Percentiles rank a stretch among this genome's conserved stretches.
These are phyloP conservation scores for Penicillium paradoxum DNA, from an alignment of 495 filamentous ascomycete species.

Conservation along the genomic window DNA sequence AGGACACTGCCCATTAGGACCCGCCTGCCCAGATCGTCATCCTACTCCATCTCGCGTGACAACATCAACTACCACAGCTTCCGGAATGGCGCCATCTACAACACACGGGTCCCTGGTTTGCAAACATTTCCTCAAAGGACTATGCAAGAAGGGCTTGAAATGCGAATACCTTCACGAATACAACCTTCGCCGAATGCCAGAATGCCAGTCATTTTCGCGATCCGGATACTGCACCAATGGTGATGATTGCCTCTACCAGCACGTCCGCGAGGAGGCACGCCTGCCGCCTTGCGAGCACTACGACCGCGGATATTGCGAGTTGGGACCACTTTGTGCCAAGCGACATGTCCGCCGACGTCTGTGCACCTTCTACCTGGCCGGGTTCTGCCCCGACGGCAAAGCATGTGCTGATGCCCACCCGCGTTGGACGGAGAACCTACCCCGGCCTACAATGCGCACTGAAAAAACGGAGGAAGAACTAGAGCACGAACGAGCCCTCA, in stretches of 20 bases:
- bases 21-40: slow-evolving; percentile 65
- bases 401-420: slow-evolving; percentile 78
- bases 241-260: slow-evolving; percentile 94
- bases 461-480: slow-evolving; percentile 59
- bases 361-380: slow-evolving; percentile 84
- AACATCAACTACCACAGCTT: slow-evolving; percentile 51
- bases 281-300: slow-evolving; percentile 90
- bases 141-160: slow-evolving; percentile 92
- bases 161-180: slow-evolving; percentile 99
- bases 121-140: slow-evolving; percentile 96
- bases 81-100: slow-evolving; percentile 43
- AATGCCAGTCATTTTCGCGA: slow-evolving; percentile 87
- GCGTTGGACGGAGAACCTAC: slow-evolving; percentile 65
- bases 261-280: slow-evolving; percentile 76
- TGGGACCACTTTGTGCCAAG: slow-evolving; percentile 81
- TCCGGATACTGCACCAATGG: slow-evolving; percentile 92
- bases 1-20: slow-evolving; percentile 74
- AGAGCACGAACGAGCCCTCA: slow-evolving; percentile 52
- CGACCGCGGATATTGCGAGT: slow-evolving; percentile 88
- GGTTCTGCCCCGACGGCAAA: slow-evolving; percentile 88
- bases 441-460: slow-evolving; percentile 61
- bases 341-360: slow-evolving; percentile 71
- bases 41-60: slow-evolving; percentile 46
- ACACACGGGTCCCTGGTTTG: slow-evolving; percentile 71
- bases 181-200: slow-evolving; percentile 95